phyloP scores from a whole-genome alignment of 1,284 basidiomycete species.

The Ceratobasidium sp. region DNA sequence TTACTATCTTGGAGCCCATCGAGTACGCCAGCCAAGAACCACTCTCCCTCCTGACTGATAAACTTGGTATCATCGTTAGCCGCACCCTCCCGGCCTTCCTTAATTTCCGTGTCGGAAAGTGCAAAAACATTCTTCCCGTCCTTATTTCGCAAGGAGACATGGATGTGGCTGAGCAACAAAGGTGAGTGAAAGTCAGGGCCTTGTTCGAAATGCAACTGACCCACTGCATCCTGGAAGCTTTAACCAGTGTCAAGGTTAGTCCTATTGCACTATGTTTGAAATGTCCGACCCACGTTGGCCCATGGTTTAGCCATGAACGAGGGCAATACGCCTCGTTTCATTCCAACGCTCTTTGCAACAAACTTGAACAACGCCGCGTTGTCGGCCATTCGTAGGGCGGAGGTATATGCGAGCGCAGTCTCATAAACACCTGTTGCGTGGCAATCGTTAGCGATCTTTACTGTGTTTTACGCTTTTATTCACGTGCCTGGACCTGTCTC shows the following conservation, averaged over 20 bases:
- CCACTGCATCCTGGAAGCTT: slow-evolving; percentile 93
- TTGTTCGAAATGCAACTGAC: slow-evolving; percentile 58
- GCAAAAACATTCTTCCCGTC: slow-evolving; percentile 86
- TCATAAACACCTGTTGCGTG: slow-evolving; percentile 77
- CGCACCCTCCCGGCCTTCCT: slow-evolving; percentile 75
- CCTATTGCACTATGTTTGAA: not conserved
- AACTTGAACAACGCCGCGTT: slow-evolving; percentile 96
- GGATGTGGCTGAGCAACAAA: slow-evolving; percentile 76
- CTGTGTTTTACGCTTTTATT: slow-evolving; percentile 7
- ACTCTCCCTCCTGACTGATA: slow-evolving; percentile 87
- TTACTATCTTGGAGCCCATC: slow-evolving; percentile 89
- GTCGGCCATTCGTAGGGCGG: slow-evolving; percentile 89
- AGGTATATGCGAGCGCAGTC: slow-evolving; percentile 92
- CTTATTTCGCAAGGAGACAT: slow-evolving; percentile 84
- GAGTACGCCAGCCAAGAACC: slow-evolving; percentile 92
- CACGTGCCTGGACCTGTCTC: slow-evolving; percentile 86
- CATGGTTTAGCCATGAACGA: slow-evolving; percentile 99
- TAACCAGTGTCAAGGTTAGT: not conserved
- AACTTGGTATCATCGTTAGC: slow-evolving; percentile 84
- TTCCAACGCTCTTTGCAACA: slow-evolving; percentile 90
- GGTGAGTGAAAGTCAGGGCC: not conserved
- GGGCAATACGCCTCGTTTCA: slow-evolving; percentile 88
- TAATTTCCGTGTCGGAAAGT: slow-evolving; percentile 68
- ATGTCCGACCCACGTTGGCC: slow-evolving; percentile 74
- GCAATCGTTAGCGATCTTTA: slow-evolving; percentile 35